Percentiles rank a stretch among this genome's conserved stretches.
Evolutionary conservation across 2,329 filamentous ascomycete species (phyloP).

Genomic region (Metarhizium guizhouense): DNA sequence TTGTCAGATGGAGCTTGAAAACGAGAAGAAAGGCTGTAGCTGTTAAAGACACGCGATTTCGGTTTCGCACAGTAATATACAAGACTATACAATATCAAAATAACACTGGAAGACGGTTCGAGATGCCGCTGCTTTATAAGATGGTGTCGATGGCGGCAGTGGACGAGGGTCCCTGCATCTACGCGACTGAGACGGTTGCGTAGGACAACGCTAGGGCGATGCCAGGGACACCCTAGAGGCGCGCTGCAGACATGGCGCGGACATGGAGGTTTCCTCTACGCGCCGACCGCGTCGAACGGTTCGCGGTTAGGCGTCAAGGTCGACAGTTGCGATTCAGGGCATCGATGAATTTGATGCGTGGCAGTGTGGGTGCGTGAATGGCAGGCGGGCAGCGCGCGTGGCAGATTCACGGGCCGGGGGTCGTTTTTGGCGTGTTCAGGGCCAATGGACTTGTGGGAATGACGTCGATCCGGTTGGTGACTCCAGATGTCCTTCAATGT

Average conservation of each 20-base stretch:
- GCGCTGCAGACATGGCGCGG: background rate
- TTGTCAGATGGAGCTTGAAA: too few species aligned
- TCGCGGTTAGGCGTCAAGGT: background rate
- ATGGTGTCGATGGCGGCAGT: background rate
- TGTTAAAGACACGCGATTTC: too few species aligned
- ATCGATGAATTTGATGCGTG: background rate
- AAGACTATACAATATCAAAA: background rate
- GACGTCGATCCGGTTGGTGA: too few species aligned
- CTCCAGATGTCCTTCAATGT: too few species aligned
- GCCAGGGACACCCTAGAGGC: background rate
- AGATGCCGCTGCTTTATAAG: background rate
- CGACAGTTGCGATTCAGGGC: background rate
- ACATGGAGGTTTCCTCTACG: background rate
- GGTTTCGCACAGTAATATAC: background rate
- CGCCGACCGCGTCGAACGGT: background rate
- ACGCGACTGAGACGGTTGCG: background rate
- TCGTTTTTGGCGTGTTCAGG: background rate
- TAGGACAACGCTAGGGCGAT: background rate
- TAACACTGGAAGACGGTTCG: background rate
- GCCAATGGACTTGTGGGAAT: background rate
- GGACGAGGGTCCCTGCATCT: background rate
- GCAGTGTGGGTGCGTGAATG: background rate
- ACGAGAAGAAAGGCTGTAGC: too few species aligned
- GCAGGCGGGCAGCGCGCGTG: background rate
- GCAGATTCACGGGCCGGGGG: background rate